A percentile compares a stretch with the other conserved stretches of the same genome.
These are phyloP conservation scores for Leishmania martiniquensis DNA, from an alignment of 208 protist genomes.

Conservation along the genomic window DNA sequence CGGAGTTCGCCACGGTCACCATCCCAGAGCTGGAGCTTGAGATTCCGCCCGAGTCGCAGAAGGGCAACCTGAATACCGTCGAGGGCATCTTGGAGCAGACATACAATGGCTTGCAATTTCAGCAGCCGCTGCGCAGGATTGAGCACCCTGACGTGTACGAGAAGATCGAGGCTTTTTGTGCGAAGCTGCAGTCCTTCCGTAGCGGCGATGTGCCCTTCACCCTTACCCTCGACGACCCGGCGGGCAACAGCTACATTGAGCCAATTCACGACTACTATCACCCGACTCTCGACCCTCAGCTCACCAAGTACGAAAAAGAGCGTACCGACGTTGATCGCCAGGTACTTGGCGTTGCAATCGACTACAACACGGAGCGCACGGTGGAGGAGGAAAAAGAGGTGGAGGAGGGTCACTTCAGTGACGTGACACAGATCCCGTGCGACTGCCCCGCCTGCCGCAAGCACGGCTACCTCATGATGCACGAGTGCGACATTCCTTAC, in stretches of 20 bases:
- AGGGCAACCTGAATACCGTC: constrained; percentile 93
- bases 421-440: constrained; percentile 67
- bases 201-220: constrained; percentile 87
- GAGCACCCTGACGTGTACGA: constrained; percentile 82
- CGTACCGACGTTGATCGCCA: constrained; percentile 89
- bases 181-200: constrained; percentile 65
- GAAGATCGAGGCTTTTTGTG: constrained; percentile 81
- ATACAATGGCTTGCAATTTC: constrained; percentile 69
- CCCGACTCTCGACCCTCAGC: constrained; percentile 85
- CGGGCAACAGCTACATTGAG: constrained; percentile 94
- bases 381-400: constrained; percentile 74
- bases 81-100: constrained; percentile 93
- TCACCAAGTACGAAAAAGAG: constrained; percentile 84
- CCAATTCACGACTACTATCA: constrained; percentile 90
- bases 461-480: constrained; percentile 75
- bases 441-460: constrained; percentile 81
- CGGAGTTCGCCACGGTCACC: constrained; percentile 85
- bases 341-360: constrained; percentile 80
- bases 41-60: constrained; percentile 90
- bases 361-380: constrained; percentile 90
- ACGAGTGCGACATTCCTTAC: constrained; percentile 92
- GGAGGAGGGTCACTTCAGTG: constrained; percentile 77
- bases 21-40: constrained; percentile 95
- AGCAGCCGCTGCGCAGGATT: constrained; percentile 77
- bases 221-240: constrained; percentile 93